Percentiles rank a stretch among this genome's conserved stretches.
phyloP scores from a whole-genome alignment of 805 yeast species.

The Lachancea meyersii region DNA sequence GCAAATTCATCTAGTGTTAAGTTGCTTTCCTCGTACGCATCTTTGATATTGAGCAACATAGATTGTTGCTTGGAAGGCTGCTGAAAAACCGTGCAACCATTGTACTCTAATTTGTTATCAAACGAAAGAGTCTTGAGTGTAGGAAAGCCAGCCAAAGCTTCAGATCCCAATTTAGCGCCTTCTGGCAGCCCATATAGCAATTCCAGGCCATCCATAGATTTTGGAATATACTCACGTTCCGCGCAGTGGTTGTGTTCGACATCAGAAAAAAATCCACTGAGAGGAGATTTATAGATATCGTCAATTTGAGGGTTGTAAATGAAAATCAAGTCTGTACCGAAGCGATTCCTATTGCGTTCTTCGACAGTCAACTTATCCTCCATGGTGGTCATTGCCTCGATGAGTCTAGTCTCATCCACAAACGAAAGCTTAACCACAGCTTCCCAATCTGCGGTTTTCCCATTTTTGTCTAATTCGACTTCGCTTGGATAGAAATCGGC shows the following conservation, averaged over 20 bases:
- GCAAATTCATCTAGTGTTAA: slow-evolving; percentile 59
- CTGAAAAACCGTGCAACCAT: slow-evolving; percentile 72
- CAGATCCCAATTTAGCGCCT: slow-evolving; percentile 64
- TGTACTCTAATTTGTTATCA: slow-evolving; percentile 44
- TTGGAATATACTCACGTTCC: slow-evolving; percentile 51
- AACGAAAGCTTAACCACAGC: slow-evolving; percentile 90
- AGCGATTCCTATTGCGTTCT: slow-evolving; percentile 66
- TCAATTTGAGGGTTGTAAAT: slow-evolving; percentile 71
- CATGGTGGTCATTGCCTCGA: slow-evolving; percentile 64
- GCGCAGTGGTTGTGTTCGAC: slow-evolving; percentile 73
- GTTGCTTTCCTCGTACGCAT: slow-evolving; percentile 44
- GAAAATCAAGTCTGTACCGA: slow-evolving; percentile 66
- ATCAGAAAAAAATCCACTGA: slow-evolving; percentile 71
- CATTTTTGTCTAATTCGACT: slow-evolving; percentile 85
- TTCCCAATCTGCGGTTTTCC: slow-evolving; percentile 96
- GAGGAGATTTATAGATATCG: slow-evolving; percentile 62
- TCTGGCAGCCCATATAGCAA: slow-evolving; percentile 52
- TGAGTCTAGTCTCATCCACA: slow-evolving; percentile 75
- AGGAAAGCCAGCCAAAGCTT: slow-evolving; percentile 86
- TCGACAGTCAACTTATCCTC: slow-evolving; percentile 58
- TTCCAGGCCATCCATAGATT: slow-evolving; percentile 36
- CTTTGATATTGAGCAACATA: slow-evolving; percentile 56
- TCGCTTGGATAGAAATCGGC: slow-evolving; percentile 85
- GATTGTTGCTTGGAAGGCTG: slow-evolving; percentile 81
- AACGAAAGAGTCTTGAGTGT: slow-evolving; percentile 67